Percentiles rank a stretch among this genome's conserved stretches.
phyloP scores from a whole-genome alignment of 2,329 filamentous ascomycete species.

The Aspergillus terreus region DNA sequence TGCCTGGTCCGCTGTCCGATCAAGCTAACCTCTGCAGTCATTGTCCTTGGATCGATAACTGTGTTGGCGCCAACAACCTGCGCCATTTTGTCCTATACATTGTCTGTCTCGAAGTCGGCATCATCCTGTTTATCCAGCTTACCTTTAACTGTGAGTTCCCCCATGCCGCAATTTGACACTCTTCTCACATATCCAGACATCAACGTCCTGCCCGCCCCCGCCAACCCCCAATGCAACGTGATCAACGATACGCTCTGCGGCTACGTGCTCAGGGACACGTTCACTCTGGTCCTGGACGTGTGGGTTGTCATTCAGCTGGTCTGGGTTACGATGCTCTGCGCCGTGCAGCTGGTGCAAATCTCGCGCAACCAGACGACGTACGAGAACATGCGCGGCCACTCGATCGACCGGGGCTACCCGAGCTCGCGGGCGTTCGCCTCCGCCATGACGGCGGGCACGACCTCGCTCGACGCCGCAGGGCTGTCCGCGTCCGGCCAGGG shows the following conservation, averaged over 20 bases:
- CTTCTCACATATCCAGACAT: conserved; percentile 52
- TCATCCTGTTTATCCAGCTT: conserved; percentile 68
- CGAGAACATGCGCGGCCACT: conserved; percentile 87
- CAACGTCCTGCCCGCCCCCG: conserved; percentile 52
- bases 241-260: conserved; percentile 72
- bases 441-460: conserved; percentile 67
- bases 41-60: conserved; percentile 97
- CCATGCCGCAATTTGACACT: neutral
- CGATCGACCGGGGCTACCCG: conserved; percentile 53
- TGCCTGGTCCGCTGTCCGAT: too few relatives aligned
- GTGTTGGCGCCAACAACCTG: conserved; percentile 91
- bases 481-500: conserved; percentile 64
- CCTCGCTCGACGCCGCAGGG: conserved; percentile 64
- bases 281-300: conserved; percentile 71
- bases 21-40: conserved; percentile 55
- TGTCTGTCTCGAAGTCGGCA: conserved; percentile 69
- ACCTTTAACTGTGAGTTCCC: conserved; percentile 64
- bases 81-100: conserved; percentile 94
- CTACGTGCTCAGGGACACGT: conserved; percentile 74
- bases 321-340: conserved; percentile 96
- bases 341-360: conserved; percentile 90
- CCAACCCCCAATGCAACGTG: conserved; percentile 61
- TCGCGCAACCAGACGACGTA: conserved; percentile 91
- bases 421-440: conserved; percentile 58
- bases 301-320: conserved; percentile 84